Percentiles rank a stretch among this genome's conserved stretches.
phyloP scores from a whole-genome alignment of 2,329 filamentous ascomycete genomes.

The Penicillium paneum region DNA sequence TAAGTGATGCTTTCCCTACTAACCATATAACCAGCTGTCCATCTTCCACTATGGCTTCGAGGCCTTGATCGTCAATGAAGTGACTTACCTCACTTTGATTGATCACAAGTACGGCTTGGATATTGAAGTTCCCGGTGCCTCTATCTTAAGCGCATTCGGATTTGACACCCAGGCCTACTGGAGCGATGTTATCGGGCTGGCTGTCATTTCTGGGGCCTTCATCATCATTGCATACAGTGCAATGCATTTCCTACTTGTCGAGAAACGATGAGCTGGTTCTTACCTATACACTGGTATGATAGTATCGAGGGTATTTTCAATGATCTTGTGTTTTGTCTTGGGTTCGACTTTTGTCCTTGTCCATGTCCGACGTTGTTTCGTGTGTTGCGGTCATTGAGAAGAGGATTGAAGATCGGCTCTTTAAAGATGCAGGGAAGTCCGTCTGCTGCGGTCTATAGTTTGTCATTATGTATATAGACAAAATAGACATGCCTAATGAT shows the following conservation, averaged over 20 bases:
- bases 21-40: constrained; percentile 58
- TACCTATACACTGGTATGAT: neutral
- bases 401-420: neutral
- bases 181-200: constrained; percentile 77
- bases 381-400: neutral
- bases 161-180: constrained; percentile 86
- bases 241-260: constrained; percentile 90
- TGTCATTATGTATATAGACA: constrained; percentile 13
- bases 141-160: constrained; percentile 90
- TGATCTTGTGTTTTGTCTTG: neutral
- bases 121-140: constrained; percentile 91
- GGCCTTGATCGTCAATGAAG: constrained; percentile 94
- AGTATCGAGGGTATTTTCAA: neutral
- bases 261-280: constrained; percentile 64
- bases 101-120: constrained; percentile 96
- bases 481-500: neutral
- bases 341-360: neutral
- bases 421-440: neutral
- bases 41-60: constrained; percentile 99
- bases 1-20: constrained; percentile 19
- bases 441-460: neutral
- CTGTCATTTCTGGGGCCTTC: constrained; percentile 76
- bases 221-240: constrained; percentile 83
- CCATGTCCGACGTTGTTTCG: neutral
- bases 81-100: constrained; percentile 79